Conservation (phyloP, 2,329 filamentous ascomycete genomes). For the Pestalotiopsis sp. region DNA sequence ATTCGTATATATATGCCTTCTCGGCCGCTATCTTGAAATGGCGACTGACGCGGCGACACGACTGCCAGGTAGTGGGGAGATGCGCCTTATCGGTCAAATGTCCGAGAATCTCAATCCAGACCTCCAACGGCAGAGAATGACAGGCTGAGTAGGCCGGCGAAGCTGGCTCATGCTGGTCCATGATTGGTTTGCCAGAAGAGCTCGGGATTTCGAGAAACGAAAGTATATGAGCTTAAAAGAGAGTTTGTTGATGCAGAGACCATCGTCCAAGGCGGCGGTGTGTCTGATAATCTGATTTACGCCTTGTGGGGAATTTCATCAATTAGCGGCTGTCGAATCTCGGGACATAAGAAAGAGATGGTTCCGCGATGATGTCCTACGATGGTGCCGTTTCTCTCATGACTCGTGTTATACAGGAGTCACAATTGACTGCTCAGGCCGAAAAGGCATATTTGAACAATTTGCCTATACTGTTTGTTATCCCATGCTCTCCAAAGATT, state of each 20-base stretch:
- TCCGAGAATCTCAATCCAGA: constrained; percentile 8
- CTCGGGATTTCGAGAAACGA: neutral
- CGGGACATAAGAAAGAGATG: neutral
- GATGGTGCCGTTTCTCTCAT: neutral
- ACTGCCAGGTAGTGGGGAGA: constrained; percentile 1
- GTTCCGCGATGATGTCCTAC: neutral
- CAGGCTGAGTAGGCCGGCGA: neutral
- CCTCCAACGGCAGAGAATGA: neutral
- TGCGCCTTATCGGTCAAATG: constrained; percentile 1
- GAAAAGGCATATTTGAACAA: neutral
- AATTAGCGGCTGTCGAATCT: neutral
- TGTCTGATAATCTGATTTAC: neutral
- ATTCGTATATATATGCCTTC: neutral
- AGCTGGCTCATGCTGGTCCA: too few species aligned
- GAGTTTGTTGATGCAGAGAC: neutral
- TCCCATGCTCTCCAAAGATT: too few species aligned
- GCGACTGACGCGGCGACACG: neutral
- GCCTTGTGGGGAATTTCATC: neutral
- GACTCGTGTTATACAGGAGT: neutral
- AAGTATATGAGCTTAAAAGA: neutral
- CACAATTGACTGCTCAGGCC: neutral
- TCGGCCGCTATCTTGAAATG: neutral
- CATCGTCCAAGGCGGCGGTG: neutral
- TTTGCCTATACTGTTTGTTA: too few species aligned
- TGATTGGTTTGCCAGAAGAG: neutral